phyloP scores from a whole-genome alignment of 2,329 filamentous ascomycete genomes.

The Ophiostoma sp. region DNA sequence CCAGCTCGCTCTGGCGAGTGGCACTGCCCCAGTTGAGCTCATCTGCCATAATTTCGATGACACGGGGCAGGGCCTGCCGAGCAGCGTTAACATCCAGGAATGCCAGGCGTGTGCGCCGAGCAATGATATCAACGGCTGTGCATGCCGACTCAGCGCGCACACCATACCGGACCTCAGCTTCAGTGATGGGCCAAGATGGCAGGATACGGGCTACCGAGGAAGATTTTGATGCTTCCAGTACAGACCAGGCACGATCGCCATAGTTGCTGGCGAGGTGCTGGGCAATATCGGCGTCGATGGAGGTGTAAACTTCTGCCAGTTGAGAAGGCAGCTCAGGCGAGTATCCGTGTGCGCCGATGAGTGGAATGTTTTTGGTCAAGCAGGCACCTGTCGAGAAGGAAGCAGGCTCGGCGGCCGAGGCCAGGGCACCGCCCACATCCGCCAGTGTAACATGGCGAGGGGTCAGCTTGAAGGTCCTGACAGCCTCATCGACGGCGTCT shows the following conservation, averaged over 20 bases:
- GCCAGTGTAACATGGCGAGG: constrained; percentile 32
- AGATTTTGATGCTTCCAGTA: constrained; percentile 36
- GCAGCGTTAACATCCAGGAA: constrained; percentile 91
- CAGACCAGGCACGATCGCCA: constrained; percentile 87
- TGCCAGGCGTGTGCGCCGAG: constrained; percentile 74
- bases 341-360: constrained; percentile 68
- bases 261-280: constrained; percentile 84
- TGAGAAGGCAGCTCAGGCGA: constrained; percentile 19
- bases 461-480: constrained; percentile 60
- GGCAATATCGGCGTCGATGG: constrained; percentile 85
- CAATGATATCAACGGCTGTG: constrained; percentile 82
- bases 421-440: constrained; percentile 9
- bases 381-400: constrained; percentile 34
- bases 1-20: constrained; percentile 72
- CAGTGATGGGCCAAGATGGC: constrained; percentile 21
- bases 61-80: constrained; percentile 73
- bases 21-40: constrained; percentile 72
- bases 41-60: constrained; percentile 84
- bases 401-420: background rate
- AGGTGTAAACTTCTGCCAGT: constrained; percentile 62
- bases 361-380: constrained; percentile 52
- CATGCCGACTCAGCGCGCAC: constrained; percentile 87
- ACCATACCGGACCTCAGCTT: constrained; percentile 72
- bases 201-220: constrained; percentile 15
- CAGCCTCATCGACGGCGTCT: constrained; percentile 74